Conservation (phyloP, 2,329 filamentous ascomycete genomes). For the Xylaria sp. region DNA sequence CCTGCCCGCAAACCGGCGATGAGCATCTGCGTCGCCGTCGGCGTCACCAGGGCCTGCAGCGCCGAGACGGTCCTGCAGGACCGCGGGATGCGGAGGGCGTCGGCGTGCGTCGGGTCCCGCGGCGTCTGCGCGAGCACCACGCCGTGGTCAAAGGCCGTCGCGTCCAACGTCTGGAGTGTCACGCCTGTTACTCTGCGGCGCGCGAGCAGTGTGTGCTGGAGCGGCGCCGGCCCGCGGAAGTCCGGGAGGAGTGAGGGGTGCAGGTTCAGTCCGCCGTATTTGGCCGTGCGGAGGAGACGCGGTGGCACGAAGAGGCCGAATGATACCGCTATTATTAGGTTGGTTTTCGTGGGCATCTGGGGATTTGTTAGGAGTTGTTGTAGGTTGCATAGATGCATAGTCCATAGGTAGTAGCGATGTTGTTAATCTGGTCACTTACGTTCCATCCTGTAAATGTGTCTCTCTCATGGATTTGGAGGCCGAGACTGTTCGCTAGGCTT, state of each 20-base stretch:
- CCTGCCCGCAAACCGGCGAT: slow-evolving; percentile 69
- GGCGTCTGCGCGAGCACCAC: slow-evolving; percentile 76
- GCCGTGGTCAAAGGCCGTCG: slow-evolving; percentile 80
- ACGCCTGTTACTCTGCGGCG: slow-evolving; percentile 73
- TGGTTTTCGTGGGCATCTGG: slow-evolving; percentile 69
- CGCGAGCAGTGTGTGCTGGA: slow-evolving; percentile 83
- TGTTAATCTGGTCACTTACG: slow-evolving; percentile 56
- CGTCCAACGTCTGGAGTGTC: slow-evolving; percentile 87
- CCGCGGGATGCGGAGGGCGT: slow-evolving; percentile 63
- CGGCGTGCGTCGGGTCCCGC: slow-evolving; percentile 55
- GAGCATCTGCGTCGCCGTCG: slow-evolving; percentile 76
- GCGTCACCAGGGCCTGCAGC: slow-evolving; percentile 63
- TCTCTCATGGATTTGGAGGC: slow-evolving; percentile 75
- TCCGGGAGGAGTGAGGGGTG: slow-evolving; percentile 92
- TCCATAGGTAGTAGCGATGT: not conserved
- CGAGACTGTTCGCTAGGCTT: slow-evolving; percentile 68
- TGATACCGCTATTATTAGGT: slow-evolving; percentile 90
- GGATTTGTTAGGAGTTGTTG: not conserved
- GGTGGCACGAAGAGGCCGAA: slow-evolving; percentile 91
- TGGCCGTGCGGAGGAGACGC: slow-evolving; percentile 73
- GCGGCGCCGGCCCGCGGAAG: slow-evolving; percentile 84
- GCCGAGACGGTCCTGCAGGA: slow-evolving; percentile 61
- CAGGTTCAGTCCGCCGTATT: slow-evolving; percentile 90
- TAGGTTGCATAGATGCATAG: too few species aligned
- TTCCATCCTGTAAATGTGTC: slow-evolving; percentile 87